Base-by-base conservation (phyloP, 2,329 filamentous ascomycete genomes). In the Grosmannia huntii region DNA sequence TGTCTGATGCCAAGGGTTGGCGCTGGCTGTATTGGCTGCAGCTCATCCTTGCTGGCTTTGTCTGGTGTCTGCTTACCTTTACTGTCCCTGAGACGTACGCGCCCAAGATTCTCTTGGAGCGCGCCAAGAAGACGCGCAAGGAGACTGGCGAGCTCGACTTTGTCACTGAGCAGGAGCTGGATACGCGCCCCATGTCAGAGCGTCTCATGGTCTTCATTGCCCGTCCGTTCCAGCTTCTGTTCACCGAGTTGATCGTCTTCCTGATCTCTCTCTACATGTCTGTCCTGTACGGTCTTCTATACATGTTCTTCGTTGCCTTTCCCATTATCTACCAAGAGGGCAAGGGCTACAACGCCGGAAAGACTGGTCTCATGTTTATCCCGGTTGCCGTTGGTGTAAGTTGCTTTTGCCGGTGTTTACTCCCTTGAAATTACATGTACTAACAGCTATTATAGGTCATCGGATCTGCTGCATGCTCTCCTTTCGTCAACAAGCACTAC, bases 21-120 rank as follows among this genome's bases (percentile, higher is more conserved):
- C 59, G 62, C 60, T 61, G 57, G 62, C 60, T 61, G 36, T 60
- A 63, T 56, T 60, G 87, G 86, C 81, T 95, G 64, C 89, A 92
- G 67, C 75, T 94, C 12, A 95, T 95, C 66, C 68, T 94, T 14
- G 76, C 86, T 28, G 83, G 77, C 16, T 68, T 85, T 54, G 80
- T 86, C 64, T 94, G 86, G 82, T 60, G 86, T 21, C 68, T 92
- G 60, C 90, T 94, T 70, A 86, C 85, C 33, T 91, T 95, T 71
- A 94, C 89, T n/a, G 85, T 95, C 0, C 89, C 89, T 1, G 90
- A 95, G 71, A 96, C 90, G 0, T 95, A 94, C 68, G 85, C 89
- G 0, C 89, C 90, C 0, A 87, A 83, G 0, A 83, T 96, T 55
- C 80, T 96, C 19, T 79, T 81, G 56, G 73, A 73, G 33, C 80